Evolutionary conservation across 352 stramenopile genomes (phyloP).

Genomic region (Albugo candida): DNA sequence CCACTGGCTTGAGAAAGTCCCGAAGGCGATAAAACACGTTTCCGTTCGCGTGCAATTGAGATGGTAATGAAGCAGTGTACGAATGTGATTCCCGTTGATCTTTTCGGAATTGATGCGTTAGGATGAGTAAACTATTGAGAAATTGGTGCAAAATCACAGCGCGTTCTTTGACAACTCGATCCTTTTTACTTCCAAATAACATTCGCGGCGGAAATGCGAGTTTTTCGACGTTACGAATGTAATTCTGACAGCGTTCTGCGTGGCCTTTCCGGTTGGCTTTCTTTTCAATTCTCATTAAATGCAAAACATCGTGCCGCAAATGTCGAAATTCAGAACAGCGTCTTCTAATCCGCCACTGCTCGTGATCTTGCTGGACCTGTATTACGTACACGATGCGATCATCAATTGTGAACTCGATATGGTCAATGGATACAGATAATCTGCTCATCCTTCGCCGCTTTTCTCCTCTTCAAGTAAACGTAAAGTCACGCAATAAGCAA

Average conservation of each 20-base stretch:
- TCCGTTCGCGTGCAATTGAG: constrained; percentile 8
- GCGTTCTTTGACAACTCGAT: constrained; percentile 52
- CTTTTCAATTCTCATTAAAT: constrained; percentile 20
- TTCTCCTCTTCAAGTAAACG: neutral
- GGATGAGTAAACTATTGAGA: constrained; percentile 44
- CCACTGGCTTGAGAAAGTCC: constrained; percentile 46
- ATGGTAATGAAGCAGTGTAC: constrained; percentile 11
- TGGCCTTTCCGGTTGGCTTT: too few relatives aligned
- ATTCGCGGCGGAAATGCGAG: constrained; percentile 36
- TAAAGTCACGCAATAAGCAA: too few relatives aligned
- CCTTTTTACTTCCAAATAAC: constrained; percentile 43
- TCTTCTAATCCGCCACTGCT: constrained; percentile 50
- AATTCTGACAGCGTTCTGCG: constrained; percentile 25
- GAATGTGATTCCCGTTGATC: constrained; percentile 21
- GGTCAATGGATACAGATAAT: constrained; percentile 47
- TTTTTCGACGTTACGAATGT: constrained; percentile 14
- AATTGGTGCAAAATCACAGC: constrained; percentile 56
- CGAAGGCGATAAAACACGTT: constrained; percentile 40
- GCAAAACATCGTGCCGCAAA: constrained; percentile 41
- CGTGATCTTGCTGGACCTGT: constrained; percentile 46
- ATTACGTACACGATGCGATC: constrained; percentile 56
- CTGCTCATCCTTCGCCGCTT: constrained; percentile 25
- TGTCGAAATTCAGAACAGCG: constrained; percentile 54
- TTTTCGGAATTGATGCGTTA: constrained; percentile 59
- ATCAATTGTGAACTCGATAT: constrained; percentile 55